Percentiles rank a stretch among this genome's conserved stretches.
Conservation (phyloP, 2,329 filamentous ascomycete genomes). For the Pseudogymnoascus sp. region DNA sequence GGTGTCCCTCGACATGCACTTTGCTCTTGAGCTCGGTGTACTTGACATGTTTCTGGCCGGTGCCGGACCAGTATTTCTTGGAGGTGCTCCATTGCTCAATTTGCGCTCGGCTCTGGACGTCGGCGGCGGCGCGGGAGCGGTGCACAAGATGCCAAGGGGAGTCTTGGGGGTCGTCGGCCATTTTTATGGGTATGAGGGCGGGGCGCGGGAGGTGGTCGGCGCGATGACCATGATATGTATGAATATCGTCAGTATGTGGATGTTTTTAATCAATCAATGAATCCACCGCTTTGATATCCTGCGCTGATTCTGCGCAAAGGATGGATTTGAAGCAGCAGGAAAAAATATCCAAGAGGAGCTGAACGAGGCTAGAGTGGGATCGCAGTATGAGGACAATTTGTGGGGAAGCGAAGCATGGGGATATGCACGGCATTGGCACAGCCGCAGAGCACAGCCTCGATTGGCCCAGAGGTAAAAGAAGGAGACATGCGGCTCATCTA, state of each 20-base stretch:
- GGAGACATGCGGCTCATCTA: background rate
- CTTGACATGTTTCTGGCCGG: slow-evolving; percentile 19
- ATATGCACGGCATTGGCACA: background rate
- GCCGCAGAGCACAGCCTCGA: background rate
- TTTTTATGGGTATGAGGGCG: background rate
- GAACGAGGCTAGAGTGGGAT: background rate
- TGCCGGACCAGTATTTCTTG: slow-evolving; percentile 21
- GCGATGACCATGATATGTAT: background rate
- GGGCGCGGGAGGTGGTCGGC: background rate
- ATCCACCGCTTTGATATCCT: background rate
- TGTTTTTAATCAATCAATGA: background rate
- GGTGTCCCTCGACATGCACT: slow-evolving; percentile 21
- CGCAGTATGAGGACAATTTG: background rate
- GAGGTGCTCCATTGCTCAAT: slow-evolving; percentile 21
- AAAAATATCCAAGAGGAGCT: background rate
- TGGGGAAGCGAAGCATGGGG: background rate
- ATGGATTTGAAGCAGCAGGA: background rate
- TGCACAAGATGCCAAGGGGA: slow-evolving; percentile 12
- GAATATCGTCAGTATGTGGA: background rate
- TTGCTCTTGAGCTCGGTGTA: slow-evolving; percentile 15
- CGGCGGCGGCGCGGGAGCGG: slow-evolving; percentile 18
- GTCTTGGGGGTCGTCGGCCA: background rate
- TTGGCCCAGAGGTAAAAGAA: background rate
- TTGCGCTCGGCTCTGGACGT: slow-evolving; percentile 19
- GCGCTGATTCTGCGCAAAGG: background rate